Evolutionary conservation across 257 asterid species (phyloP).

Genomic region (Dorcoceras hygrometricum): DNA sequence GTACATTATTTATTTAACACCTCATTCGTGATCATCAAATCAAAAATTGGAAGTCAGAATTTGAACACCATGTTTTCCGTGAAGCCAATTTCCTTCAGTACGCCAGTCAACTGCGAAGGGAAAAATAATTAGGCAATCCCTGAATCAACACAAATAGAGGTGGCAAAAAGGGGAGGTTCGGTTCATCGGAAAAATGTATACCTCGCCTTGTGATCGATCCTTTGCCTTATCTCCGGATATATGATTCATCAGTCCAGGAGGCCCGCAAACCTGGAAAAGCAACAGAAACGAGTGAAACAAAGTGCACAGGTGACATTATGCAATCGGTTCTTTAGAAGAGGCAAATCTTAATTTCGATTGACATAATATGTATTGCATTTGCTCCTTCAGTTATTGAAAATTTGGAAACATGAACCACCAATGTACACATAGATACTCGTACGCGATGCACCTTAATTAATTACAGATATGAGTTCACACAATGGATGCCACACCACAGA

Average conservation of each 20-base stretch:
- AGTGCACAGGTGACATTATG: not conserved
- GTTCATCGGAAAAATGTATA: constrained; percentile 25
- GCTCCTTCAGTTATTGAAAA: not conserved
- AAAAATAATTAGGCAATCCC: too few species aligned
- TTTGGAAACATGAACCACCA: not conserved
- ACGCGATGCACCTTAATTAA: not conserved
- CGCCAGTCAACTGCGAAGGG: constrained; percentile 64
- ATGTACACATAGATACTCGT: not conserved
- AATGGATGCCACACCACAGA: not conserved
- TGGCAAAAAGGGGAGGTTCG: not conserved
- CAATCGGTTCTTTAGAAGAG: not conserved
- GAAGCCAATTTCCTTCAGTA: constrained; percentile 80
- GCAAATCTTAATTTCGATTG: not conserved
- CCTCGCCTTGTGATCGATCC: constrained; percentile 90
- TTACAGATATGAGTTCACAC: not conserved
- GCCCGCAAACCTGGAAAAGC: constrained; percentile 83
- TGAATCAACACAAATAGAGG: not conserved
- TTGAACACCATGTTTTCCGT: constrained; percentile 84
- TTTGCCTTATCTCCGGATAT: constrained; percentile 87
- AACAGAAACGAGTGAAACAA: constrained; percentile 11
- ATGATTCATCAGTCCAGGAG: constrained; percentile 93
- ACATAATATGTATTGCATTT: not conserved
- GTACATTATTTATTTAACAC: constrained; percentile 26
- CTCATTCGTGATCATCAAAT: constrained; percentile 8
- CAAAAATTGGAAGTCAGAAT: constrained; percentile 42